Evolutionary conservation across 306 rosid genomes (phyloP), one percentile per base, ranked within the genome.

Genomic region (Hippophae rhamnoides): DNA sequence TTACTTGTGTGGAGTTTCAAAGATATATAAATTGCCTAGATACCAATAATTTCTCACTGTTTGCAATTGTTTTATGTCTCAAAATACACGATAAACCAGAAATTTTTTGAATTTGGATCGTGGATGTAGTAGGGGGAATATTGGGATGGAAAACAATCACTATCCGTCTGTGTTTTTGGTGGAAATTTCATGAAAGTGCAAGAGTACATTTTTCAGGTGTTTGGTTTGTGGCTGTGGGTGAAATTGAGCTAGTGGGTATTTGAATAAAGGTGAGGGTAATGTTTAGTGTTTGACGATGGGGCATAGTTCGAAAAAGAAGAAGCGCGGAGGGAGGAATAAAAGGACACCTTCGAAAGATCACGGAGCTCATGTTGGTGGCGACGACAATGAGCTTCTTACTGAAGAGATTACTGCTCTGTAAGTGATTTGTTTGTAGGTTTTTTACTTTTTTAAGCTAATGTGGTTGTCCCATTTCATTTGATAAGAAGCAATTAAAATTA

Each of bases 361-460:
- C 31, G 65, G 59, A 10, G 79, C 85, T 62, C 73, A 57, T 52
- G 73, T 14, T 31, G 62, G 55, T 23, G 26, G 10, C 44, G 82
- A 74, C 43, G 88, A 85, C 45, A 65, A 63, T 60, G 89, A 90
- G 7, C 90, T 90, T n/a, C 72, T 76, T 23, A 69, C 94, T 38
- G 95, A 90, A 63, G 98, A 90, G 73, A 81, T 90, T 54, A 90
- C 98, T 18, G 98, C 96, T 66, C 49, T 90, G 96, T 90, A 82
- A 74, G 85, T 41, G 9, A 31, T 31, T 58, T 45, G 51, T 25
- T 42, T 40, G 1, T 13, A 27, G 43, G 54, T 25, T 25, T 52
- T 64, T 68, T 51, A 47, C 54, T 73, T 57, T 69, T 49, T 51
- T 51, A 43, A 11, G 27, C 26, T 40, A 11, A 61, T 58, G 70